phyloP scores from a whole-genome alignment of 352 stramenopile genomes.

The Globisporangium perplexum region DNA sequence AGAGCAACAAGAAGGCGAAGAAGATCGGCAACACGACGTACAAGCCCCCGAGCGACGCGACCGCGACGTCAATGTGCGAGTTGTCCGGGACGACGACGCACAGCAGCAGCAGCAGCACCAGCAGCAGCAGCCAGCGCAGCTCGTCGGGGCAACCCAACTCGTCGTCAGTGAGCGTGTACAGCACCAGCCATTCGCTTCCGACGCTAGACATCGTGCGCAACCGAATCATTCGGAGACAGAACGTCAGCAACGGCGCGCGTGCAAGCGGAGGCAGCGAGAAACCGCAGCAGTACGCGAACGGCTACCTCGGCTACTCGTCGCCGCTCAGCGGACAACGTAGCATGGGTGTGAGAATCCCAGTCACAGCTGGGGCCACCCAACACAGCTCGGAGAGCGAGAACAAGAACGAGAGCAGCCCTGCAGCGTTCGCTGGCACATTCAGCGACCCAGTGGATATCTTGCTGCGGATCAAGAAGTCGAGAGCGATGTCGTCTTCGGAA shows the following conservation, averaged over 20 bases:
- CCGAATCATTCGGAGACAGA: conserved; percentile 53
- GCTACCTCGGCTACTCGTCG: conserved; percentile 18
- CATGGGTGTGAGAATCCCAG: not conserved
- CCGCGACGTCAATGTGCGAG: conserved; percentile 13
- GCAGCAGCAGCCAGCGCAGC: not conserved
- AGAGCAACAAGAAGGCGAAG: conserved; percentile 71
- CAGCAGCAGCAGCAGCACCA: conserved; percentile 2
- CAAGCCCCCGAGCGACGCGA: conserved; percentile 15
- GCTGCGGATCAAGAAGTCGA: conserved; percentile 73
- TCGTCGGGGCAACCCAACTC: not conserved
- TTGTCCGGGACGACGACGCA: conserved; percentile 8
- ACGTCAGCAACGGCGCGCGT: conserved; percentile 14
- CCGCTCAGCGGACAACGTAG: conserved; percentile 1
- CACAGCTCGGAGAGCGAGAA: conserved; percentile 4
- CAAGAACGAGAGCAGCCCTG: conserved; percentile 6
- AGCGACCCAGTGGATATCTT: conserved; percentile 74
- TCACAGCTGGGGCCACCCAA: not conserved
- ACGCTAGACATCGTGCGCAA: conserved; percentile 63
- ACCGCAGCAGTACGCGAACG: conserved; percentile 18
- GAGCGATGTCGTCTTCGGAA: conserved; percentile 15
- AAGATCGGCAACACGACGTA: conserved; percentile 52
- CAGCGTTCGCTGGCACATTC: conserved; percentile 50
- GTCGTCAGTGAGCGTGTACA: conserved; percentile 13
- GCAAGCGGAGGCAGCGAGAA: conserved; percentile 13
- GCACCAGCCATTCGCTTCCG: conserved; percentile 26